A percentile compares a stretch with the other conserved stretches of the same genome.
These are phyloP conservation scores for Picea abies DNA, from an alignment of 83 land plant genomes.

Conservation along the genomic window DNA sequence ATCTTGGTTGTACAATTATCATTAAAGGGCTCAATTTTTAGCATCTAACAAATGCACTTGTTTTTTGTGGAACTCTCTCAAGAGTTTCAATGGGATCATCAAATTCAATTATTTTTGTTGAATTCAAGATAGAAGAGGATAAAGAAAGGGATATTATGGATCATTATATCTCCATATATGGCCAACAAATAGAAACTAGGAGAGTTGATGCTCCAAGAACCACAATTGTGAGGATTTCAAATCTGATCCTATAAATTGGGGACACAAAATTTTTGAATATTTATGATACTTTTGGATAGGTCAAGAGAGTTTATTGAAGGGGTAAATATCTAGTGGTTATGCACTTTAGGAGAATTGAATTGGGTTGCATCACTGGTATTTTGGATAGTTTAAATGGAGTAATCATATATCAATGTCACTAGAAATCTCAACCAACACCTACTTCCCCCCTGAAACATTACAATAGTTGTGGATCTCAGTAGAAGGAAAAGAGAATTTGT, in stretches of 20 bases:
- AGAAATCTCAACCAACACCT: constrained; percentile 10
- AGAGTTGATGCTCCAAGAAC: constrained; percentile 16
- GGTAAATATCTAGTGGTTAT: not conserved
- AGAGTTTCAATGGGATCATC: constrained; percentile 13
- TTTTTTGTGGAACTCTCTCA: constrained; percentile 6
- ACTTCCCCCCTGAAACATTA: constrained; percentile 4
- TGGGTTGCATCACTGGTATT: constrained; percentile 1
- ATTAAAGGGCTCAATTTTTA: constrained; percentile 11
- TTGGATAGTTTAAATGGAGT: constrained; percentile 15
- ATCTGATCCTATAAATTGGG: not conserved
- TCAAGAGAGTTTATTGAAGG: constrained; percentile 2
- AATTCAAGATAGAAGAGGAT: constrained; percentile 22
- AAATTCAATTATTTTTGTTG: constrained; percentile 23
- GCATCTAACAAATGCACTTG: constrained; percentile 17
- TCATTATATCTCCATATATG: not conserved
- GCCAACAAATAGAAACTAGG: not conserved
- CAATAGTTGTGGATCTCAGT: constrained; percentile 4
- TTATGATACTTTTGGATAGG: constrained; percentile 7
- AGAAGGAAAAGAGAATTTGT: constrained; percentile 4
- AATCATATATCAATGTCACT: not conserved
- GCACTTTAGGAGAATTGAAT: constrained; percentile 9
- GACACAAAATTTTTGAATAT: not conserved
- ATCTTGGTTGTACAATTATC: constrained; percentile 8
- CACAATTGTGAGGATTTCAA: constrained; percentile 13
- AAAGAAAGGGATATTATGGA: constrained; percentile 18